phyloP scores from a whole-genome alignment of 129 eudicot genomes.

The Ambrosia artemisiifolia region DNA sequence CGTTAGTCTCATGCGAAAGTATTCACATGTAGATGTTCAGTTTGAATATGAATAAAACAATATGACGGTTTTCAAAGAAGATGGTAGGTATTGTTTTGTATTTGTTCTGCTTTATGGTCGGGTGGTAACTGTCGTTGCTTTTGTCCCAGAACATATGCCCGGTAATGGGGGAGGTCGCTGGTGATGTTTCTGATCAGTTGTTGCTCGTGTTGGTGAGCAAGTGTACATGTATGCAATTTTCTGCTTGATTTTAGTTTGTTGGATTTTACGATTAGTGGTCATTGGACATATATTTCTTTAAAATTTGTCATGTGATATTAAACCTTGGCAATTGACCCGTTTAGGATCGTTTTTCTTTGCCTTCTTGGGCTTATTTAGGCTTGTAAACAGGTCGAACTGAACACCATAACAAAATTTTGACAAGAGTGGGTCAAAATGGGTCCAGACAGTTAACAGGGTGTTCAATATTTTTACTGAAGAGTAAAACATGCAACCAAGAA shows the following conservation, averaged over 20 bases:
- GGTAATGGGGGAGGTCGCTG: not conserved
- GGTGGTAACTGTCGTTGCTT: not conserved
- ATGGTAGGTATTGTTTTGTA: not conserved
- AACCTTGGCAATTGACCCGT: not conserved
- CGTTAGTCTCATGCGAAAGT: constrained; percentile 74
- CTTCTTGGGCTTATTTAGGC: not conserved
- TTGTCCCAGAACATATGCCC: not conserved
- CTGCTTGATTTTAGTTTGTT: not conserved
- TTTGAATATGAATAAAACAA: constrained; percentile 63
- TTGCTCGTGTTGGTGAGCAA: not conserved
- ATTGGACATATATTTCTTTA: too few species aligned
- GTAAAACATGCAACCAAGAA: not conserved
- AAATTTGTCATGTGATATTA: too few species aligned
- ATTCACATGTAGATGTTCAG: constrained; percentile 63
- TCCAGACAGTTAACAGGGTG: not conserved
- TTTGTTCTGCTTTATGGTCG: not conserved
- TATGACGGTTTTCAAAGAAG: not conserved
- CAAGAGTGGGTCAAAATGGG: not conserved
- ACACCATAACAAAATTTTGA: not conserved
- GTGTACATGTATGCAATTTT: too few species aligned
- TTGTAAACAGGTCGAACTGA: not conserved
- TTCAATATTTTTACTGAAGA: too few species aligned
- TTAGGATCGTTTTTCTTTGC: not conserved
- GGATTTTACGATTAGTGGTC: not conserved
- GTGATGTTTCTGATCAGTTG: not conserved